Base-by-base conservation (phyloP, 306 rosid species). In the Clitoria ternatea region DNA sequence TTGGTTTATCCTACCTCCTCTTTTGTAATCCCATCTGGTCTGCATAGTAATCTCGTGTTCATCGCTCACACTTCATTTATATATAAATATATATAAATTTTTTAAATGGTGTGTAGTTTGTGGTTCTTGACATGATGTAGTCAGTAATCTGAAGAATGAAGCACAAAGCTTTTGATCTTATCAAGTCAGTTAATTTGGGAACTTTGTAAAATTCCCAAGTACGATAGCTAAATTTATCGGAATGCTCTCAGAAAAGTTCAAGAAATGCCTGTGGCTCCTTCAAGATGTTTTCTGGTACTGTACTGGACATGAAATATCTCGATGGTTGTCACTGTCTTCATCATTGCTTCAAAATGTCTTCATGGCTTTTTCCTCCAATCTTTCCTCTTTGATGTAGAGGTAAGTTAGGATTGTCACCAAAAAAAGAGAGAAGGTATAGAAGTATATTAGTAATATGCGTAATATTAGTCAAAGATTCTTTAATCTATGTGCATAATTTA, bases 71-170 rank as follows among this genome's bases (percentile, higher is more conserved):
- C 22, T 66, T 52, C 35, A 61, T 44, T 39, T 61, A 24, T 49
- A 60, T 55, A 54, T 61, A 27, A 61, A 45, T 66, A 67, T 66
- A 67, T 67, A 33, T 64, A 26, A 23, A 4, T 66, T 53, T 63
- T 48, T 60, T 71, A n/a, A 67, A 43, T 54, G 59, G 24, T 66
- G 24, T 66, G 82, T 83, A 81, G 86, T 83, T 77, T 77, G 85
- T 69, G 72, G 77, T 60, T 83, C 77, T 52, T 56, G 69, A 79
- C 66, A 54, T 81, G 81, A 54, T 81, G 81, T 77, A 75, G 61
- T 78, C 68, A 76, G 65, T 40, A 39, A 62, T 13, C 79, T 48
- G 73, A 53, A 81, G 82, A 47, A 72, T 61, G 71, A 65, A 62
- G 57, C 66, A 78, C 84, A 73, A 82, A 71, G 74, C 61, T 72